Evolutionary conservation across 805 yeast species (phyloP).

Genomic region (Metschnikowia drakensbergensis): DNA sequence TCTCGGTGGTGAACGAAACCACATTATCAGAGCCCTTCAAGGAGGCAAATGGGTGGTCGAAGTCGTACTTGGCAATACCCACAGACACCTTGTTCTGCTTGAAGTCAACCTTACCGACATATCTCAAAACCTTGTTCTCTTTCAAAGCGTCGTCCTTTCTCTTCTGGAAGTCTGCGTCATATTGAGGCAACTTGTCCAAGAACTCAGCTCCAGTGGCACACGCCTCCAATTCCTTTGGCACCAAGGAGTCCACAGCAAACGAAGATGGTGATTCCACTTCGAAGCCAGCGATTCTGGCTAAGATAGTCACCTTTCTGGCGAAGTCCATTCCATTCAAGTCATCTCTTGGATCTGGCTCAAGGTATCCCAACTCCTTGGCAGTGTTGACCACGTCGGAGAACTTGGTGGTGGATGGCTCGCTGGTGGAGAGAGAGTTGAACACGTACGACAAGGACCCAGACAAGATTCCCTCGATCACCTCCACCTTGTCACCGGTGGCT

Average conservation of each 20-base stretch:
- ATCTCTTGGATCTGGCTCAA: slow-evolving; percentile 99
- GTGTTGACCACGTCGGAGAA: slow-evolving; percentile 86
- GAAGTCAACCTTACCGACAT: slow-evolving; percentile 87
- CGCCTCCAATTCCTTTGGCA: slow-evolving; percentile 80
- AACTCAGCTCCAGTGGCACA: slow-evolving; percentile 74
- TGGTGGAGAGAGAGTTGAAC: slow-evolving; percentile 86
- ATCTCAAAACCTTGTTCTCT: slow-evolving; percentile 85
- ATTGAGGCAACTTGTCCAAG: slow-evolving; percentile 73
- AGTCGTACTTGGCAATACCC: slow-evolving; percentile 81
- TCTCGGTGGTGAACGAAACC: slow-evolving; percentile 82
- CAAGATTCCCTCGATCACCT: slow-evolving; percentile 90
- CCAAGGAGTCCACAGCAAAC: slow-evolving; percentile 90
- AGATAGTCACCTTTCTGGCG: slow-evolving; percentile 95
- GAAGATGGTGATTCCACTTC: slow-evolving; percentile 82
- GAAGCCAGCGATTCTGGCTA: slow-evolving; percentile 89
- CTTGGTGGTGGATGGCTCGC: slow-evolving; percentile 54
- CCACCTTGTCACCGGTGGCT: slow-evolving; percentile 88
- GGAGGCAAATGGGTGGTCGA: slow-evolving; percentile 92
- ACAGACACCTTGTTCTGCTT: slow-evolving; percentile 68
- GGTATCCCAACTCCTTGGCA: slow-evolving; percentile 90
- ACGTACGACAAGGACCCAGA: slow-evolving; percentile 95
- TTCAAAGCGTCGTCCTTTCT: slow-evolving; percentile 77
- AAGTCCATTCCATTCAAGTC: slow-evolving; percentile 97
- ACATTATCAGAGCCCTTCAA: slow-evolving; percentile 96
- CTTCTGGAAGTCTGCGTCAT: slow-evolving; percentile 72